Conservation (phyloP, 257 asterid genomes). For the Petrea volubilis region DNA sequence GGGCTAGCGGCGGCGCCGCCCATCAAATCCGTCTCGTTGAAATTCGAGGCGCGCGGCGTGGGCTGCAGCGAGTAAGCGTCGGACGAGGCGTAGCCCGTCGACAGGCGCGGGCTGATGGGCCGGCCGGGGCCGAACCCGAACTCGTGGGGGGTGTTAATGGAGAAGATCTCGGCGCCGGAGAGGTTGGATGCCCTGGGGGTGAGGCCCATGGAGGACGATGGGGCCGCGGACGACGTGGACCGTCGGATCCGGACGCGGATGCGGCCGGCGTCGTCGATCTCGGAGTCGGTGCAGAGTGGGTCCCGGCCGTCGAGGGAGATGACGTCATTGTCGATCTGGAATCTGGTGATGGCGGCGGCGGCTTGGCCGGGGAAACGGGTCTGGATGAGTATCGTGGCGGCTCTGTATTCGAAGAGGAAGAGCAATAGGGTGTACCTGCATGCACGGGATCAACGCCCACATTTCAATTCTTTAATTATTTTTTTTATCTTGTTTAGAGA, state of each 20-base stretch:
- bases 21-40: constrained; percentile 46
- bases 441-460: neutral
- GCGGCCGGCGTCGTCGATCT: constrained; percentile 51
- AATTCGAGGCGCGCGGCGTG: constrained; percentile 61
- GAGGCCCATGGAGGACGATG: constrained; percentile 54
- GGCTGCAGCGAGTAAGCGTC: constrained; percentile 78
- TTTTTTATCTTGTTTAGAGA: neutral
- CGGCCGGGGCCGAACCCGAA: constrained; percentile 44
- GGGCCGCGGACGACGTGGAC: constrained; percentile 55
- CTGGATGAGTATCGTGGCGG: constrained; percentile 57
- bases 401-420: constrained; percentile 76
- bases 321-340: constrained; percentile 64
- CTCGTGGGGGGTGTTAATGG: constrained; percentile 58
- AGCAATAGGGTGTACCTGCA: constrained; percentile 70
- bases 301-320: constrained; percentile 73
- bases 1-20: constrained; percentile 34
- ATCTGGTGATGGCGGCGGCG: constrained; percentile 61
- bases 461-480: neutral
- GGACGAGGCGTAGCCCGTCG: constrained; percentile 70
- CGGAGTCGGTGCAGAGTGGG: constrained; percentile 74
- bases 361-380: constrained; percentile 59
- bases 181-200: constrained; percentile 71
- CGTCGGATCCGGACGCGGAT: constrained; percentile 69
- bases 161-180: constrained; percentile 64
- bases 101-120: constrained; percentile 55